Conservation (phyloP, 192 early-diverging fungal genomes). For the Chytriomyces confervae region DNA sequence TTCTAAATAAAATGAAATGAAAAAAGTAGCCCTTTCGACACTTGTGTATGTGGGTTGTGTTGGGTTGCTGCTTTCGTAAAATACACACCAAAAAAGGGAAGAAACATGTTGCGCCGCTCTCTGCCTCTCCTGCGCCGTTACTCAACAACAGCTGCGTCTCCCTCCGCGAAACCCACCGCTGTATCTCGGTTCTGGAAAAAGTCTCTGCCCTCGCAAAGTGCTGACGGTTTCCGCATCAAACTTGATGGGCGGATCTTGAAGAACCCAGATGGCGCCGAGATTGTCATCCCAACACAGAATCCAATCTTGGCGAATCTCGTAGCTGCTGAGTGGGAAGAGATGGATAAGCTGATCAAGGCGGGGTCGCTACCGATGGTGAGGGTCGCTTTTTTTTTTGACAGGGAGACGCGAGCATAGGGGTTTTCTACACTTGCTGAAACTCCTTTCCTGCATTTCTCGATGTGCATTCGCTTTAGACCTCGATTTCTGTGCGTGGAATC, state of each 20-base stretch:
- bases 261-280: constrained; percentile 76
- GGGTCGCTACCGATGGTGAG: constrained; percentile 85
- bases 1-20: constrained; percentile 3
- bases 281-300: constrained; percentile 66
- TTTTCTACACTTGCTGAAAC: not conserved
- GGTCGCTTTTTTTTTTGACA: not conserved
- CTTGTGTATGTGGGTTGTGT: not conserved
- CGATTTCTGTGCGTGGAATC: constrained; percentile 82
- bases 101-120: not conserved
- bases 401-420: not conserved
- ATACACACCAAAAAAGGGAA: not conserved
- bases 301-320: constrained; percentile 77
- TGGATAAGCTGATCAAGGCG: constrained; percentile 75
- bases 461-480: constrained; percentile 66
- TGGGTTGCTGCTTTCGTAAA: not conserved
- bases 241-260: constrained; percentile 84
- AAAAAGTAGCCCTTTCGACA: not conserved
- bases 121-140: not conserved
- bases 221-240: constrained; percentile 20
- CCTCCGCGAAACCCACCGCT: not conserved
- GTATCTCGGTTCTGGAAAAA: constrained; percentile 33
- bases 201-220: constrained; percentile 3
- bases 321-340: constrained; percentile 94
- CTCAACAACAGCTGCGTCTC: not conserved
- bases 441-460: not conserved